Evolutionary conservation across 257 asterid genomes (phyloP), one percentile per base, ranked within the genome.

Genomic region (Hygrophila difformis): DNA sequence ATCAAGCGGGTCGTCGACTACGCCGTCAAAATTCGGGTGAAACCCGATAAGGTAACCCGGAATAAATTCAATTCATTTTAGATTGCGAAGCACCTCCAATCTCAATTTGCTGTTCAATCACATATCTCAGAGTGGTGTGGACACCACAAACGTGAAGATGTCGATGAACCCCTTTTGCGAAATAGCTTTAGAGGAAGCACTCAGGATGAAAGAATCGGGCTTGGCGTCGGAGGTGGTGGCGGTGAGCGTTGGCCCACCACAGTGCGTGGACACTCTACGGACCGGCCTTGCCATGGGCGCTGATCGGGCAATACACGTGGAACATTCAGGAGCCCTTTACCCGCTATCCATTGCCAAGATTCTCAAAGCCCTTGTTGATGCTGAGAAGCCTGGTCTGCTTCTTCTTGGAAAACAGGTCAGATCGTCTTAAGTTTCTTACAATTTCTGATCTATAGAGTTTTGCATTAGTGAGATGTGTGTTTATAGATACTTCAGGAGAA

Each of bases 251-350:
- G 97, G 96, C 60, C 94, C 96, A 37, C 48, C 79, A 26, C 91
- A 82, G 43, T 87, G 82, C 47, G 67, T 42, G 4, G 96, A 89
- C 47, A 89, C 97, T 14, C 81, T 85, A 43, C 79, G 96, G 9
- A 89, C 97, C 54, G 97, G 96, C 55, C 78, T 89, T n/a, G 96
- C 97, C 15, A 89, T 85, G 98, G 98, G 96, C 28, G 98, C 98
- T 34, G 94, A 84, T 64, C 84, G 86, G 81, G 98, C 81, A 31
- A 77, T 89, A 18, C 96, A 85, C 56, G 96, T 89, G 53, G 96
- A 85, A 19, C 57, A 60, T 42, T 49, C 89, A 24, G 91, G 72
- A 7, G 44, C 67, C 12, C 74, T 84, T 22, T 73, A 79, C 66
- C 96, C 96, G 34, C 91, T 85, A 17, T 77, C 85, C 17, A 64